phyloP scores from a whole-genome alignment of 2,329 filamentous ascomycete species.

The Madurella mycetomatis region DNA sequence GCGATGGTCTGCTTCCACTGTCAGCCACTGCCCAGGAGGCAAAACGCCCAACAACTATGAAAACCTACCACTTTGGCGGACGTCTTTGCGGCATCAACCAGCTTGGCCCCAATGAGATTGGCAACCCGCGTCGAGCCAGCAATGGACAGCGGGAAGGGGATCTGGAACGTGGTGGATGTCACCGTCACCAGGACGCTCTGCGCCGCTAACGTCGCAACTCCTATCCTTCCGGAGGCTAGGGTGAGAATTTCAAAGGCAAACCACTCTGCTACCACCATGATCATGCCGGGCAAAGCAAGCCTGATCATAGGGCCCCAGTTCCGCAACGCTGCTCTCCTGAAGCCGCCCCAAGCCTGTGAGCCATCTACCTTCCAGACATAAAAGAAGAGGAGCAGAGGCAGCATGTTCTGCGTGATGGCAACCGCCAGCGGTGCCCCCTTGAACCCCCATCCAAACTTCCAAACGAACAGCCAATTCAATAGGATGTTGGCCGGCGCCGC shows the following conservation, averaged over 20 bases:
- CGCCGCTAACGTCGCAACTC: conserved; percentile 74
- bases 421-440: conserved; percentile 76
- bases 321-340: conserved; percentile 61
- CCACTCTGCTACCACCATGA: conserved; percentile 94
- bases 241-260: conserved; percentile 90
- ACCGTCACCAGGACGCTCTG: conserved; percentile 81
- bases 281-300: conserved; percentile 79
- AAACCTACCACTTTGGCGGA: conserved; percentile 68
- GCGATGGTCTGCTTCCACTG: conserved; percentile 47
- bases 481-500: conserved; percentile 73
- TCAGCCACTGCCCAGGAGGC: neutral
- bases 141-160: conserved; percentile 88
- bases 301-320: conserved; percentile 85
- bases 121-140: conserved; percentile 84
- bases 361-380: conserved; percentile 72
- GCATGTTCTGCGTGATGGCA: conserved; percentile 67
- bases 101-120: conserved; percentile 83
- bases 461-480: conserved; percentile 75
- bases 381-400: conserved; percentile 66
- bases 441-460: conserved; percentile 64
- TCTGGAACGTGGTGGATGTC: conserved; percentile 76
- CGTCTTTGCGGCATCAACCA: conserved; percentile 74
- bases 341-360: conserved; percentile 75
- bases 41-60: neutral
- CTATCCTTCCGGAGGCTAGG: conserved; percentile 74